Conservation (phyloP, 495 filamentous ascomycete species). For the Staphylotrichum longicolle region DNA sequence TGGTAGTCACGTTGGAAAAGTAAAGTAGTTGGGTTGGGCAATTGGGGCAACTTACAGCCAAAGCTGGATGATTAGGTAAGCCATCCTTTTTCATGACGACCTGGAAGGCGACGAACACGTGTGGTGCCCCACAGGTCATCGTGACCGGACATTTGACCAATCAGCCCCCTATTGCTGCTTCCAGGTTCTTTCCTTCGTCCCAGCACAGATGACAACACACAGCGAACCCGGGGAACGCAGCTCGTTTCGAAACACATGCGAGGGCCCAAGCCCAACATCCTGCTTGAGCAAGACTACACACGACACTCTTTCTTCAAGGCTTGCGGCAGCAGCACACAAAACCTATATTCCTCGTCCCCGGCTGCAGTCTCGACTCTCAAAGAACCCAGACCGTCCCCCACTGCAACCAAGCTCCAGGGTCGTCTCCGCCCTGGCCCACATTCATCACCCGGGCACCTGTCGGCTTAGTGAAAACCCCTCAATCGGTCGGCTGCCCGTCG, state of each 20-base stretch:
- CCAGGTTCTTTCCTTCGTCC: not conserved
- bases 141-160: too few relatives aligned
- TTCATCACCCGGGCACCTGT: slow-evolving; percentile 11
- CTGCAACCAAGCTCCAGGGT: not conserved
- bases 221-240: not conserved
- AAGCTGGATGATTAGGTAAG: too few relatives aligned
- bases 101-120: too few relatives aligned
- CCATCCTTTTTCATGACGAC: too few relatives aligned
- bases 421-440: slow-evolving; percentile 15
- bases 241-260: not conserved
- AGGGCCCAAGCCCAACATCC: not conserved
- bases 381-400: not conserved
- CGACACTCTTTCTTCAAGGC: not conserved
- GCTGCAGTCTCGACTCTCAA: too few relatives aligned
- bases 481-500: not conserved
- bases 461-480: slow-evolving; percentile 27
- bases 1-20: too few relatives aligned
- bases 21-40: too few relatives aligned
- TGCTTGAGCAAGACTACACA: not conserved
- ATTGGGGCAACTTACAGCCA: too few relatives aligned
- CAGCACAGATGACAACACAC: slow-evolving; percentile 4
- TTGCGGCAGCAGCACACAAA: too few relatives aligned
- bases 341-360: too few relatives aligned
- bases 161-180: too few relatives aligned
- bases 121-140: too few relatives aligned